Base-by-base conservation (phyloP, 768 basidiomycete genomes). In the Boletus vermiculosoides region DNA sequence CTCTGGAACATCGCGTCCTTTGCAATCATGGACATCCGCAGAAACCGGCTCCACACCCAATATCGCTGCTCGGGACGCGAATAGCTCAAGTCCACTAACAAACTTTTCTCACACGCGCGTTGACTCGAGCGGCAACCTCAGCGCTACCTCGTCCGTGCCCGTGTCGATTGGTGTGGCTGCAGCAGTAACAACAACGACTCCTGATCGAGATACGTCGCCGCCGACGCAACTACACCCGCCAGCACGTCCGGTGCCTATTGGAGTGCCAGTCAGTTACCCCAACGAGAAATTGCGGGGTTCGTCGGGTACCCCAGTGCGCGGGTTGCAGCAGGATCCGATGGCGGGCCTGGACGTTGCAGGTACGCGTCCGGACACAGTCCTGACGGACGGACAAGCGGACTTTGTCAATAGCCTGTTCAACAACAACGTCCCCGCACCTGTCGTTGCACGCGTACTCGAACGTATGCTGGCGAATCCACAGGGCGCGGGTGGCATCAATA, bases 361-460 rank as follows among this genome's bases (percentile, higher is more conserved):
- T 23, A 11, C 23, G 11, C 52, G 12, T 15, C 18, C 45, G 4
- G 55, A 54, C 31, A 28, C 36, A 0, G 36, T 50, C 4, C 42
- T 69, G 28, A 65, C 68, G 30, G 58, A 69, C 50, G 50, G 58
- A 20, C 66, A 70, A 44, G 68, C 62, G 2, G 63, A 65, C 49
- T 69, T 69, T 57, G 69, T 65, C 3, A 62, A 65, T 2, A 52
- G 60, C 48, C 30, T 70, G 42, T 70, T 63, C 52, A 63, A 59
- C 45, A 65, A 62, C 53, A 66, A 71, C 45, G 60, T 70, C 12
- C 66, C 68, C 3, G 69, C 55, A 23, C 57, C 64, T 2, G 69
- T 64, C 45, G 46, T 71, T 12, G 66, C 68, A 16, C 59, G 67
- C 1, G 63, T 71, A 23, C 54, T 70, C 1, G 67, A 66, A 36